These are phyloP conservation scores for Carex scoparia DNA, from an alignment of 176 grass and related monocot species.

Conservation along the genomic window DNA sequence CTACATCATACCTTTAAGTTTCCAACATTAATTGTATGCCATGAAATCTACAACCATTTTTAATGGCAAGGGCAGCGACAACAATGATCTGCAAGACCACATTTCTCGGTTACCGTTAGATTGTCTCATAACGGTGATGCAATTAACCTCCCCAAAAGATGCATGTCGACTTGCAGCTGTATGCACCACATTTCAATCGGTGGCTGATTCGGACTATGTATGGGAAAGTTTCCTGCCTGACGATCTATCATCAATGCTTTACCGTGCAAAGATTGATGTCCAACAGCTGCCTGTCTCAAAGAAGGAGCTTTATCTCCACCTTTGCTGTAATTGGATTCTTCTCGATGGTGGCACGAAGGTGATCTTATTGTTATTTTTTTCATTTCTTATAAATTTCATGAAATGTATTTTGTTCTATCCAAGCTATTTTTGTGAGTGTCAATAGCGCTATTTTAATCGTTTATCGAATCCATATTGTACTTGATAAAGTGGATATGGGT, in stretches of 20 bases:
- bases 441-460: no score
- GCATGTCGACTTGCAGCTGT: conserved; percentile 18
- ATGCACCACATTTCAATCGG: conserved; percentile 16
- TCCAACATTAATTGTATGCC: not conserved
- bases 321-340: conserved; percentile 14
- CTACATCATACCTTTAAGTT: no score
- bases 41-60: not conserved
- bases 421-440: no score
- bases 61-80: not conserved
- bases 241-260: conserved; percentile 2
- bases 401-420: no score
- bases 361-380: no score
- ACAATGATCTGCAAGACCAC: not conserved
- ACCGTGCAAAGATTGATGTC: not conserved
- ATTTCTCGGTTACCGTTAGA: not conserved
- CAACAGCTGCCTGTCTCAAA: not conserved
- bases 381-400: no score
- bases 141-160: conserved; percentile 7
- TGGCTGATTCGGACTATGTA: not conserved
- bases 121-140: not conserved
- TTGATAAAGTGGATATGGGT: no score
- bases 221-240: conserved; percentile 21
- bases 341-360: conserved; percentile 28
- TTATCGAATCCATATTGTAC: no score
- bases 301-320: conserved; percentile 25